Evolutionary conservation across 129 eudicot species (phyloP).

Genomic region (Flaveria robusta): DNA sequence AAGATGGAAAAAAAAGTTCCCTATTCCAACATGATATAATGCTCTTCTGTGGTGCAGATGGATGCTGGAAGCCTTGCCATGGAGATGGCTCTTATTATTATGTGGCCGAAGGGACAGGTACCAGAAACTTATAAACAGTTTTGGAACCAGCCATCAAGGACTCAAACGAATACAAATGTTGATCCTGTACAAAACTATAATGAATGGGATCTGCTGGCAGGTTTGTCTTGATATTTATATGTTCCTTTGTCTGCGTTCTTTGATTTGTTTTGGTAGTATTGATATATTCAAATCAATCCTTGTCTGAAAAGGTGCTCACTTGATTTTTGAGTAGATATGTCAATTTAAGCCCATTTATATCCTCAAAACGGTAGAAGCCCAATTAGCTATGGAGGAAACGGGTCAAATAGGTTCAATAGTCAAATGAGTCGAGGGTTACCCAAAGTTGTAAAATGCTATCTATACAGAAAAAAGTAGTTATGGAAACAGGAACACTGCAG

Average conservation of each 20-base stretch:
- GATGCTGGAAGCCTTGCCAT: conserved; percentile 85
- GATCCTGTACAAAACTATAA: conserved; percentile 42
- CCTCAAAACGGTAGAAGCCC: neutral
- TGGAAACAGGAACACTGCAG: neutral
- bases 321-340: conserved; percentile 4
- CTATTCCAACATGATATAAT: conserved; percentile 7
- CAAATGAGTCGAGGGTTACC: neutral
- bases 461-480: no score
- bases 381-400: neutral
- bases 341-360: neutral
- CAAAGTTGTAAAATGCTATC: no score
- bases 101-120: conserved; percentile 82
- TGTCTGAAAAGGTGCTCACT: neutral
- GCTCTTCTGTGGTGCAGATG: conserved; percentile 54
- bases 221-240: conserved; percentile 38
- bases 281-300: neutral
- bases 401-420: no score
- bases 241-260: neutral
- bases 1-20: neutral
- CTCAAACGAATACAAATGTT: conserved; percentile 42
- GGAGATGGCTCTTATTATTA: conserved; percentile 87
- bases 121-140: conserved; percentile 76
- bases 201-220: conserved; percentile 76
- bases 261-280: neutral
- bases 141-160: conserved; percentile 64